phyloP scores from a whole-genome alignment of 352 stramenopile species.

The Globisporangium carolinianum region DNA sequence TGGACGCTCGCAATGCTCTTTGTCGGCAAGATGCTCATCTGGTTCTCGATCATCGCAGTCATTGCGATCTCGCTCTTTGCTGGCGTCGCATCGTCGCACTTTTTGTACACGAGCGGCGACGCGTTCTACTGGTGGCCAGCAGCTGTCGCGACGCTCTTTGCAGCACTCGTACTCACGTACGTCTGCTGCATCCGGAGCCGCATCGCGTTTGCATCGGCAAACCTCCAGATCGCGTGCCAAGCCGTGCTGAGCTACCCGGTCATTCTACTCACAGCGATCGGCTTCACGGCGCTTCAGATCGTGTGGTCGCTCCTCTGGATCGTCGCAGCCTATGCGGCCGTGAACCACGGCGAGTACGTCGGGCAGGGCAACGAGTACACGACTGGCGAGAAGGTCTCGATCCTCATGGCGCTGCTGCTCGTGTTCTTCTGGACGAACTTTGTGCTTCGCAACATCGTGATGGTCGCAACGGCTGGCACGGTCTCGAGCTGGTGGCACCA shows the following conservation, averaged over 20 bases:
- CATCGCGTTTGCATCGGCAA: constrained; percentile 77
- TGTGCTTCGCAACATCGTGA: constrained; percentile 76
- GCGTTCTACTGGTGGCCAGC: constrained; percentile 46
- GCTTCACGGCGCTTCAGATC: constrained; percentile 65
- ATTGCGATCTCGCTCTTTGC: constrained; percentile 33
- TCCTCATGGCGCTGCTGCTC: constrained; percentile 20
- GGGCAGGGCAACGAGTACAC: constrained; percentile 21
- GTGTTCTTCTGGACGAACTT: constrained; percentile 73
- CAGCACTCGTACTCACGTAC: constrained; percentile 40
- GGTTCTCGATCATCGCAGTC: constrained; percentile 37
- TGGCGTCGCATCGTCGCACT: constrained; percentile 27
- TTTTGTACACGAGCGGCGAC: constrained; percentile 33
- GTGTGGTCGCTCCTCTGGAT: constrained; percentile 75
- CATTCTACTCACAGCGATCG: constrained; percentile 58
- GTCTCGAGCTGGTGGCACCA: constrained; percentile 84
- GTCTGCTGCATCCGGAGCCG: constrained; percentile 46
- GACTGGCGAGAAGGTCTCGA: constrained; percentile 26
- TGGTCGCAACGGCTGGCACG: constrained; percentile 71
- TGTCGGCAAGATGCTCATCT: constrained; percentile 60
- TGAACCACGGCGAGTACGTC: constrained; percentile 50
- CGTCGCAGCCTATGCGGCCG: constrained; percentile 51
- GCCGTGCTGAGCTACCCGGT: constrained; percentile 74
- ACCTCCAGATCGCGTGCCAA: constrained; percentile 70
- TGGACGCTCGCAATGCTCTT: constrained; percentile 51
- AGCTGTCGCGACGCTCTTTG: constrained; percentile 31